phyloP scores from a whole-genome alignment of 2,329 filamentous ascomycete genomes.

The Cadophora sp. region DNA sequence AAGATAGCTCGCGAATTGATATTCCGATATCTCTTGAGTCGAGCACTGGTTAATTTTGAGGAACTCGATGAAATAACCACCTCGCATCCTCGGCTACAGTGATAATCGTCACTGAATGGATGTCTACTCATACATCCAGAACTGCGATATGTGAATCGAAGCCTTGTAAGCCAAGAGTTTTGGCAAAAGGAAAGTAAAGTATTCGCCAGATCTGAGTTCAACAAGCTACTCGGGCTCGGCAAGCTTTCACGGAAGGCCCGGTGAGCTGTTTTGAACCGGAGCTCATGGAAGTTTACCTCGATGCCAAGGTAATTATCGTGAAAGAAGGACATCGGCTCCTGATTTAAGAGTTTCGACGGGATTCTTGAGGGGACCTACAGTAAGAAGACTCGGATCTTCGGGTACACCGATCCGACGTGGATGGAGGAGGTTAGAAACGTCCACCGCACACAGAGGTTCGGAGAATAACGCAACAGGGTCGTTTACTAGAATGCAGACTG shows the following conservation, averaged over 20 bases:
- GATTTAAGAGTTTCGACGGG: conserved; percentile 22
- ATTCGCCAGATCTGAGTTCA: conserved; percentile 24
- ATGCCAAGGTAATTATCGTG: conserved; percentile 21
- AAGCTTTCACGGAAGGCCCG: conserved; percentile 14
- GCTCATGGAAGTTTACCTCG: conserved; percentile 17
- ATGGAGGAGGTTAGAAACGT: not conserved
- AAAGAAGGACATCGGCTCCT: conserved; percentile 12
- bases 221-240: conserved; percentile 27
- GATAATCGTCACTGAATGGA: conserved; percentile 18
- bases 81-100: conserved; percentile 27
- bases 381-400: conserved; percentile 2
- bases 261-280: conserved; percentile 15
- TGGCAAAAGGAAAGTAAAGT: conserved; percentile 25
- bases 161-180: conserved; percentile 37
- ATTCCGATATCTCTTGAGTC: not conserved
- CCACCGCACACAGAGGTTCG: too few relatives aligned
- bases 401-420: not conserved
- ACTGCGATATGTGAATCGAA: conserved; percentile 36
- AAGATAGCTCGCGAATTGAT: conserved; percentile 30
- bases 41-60: not conserved
- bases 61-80: conserved; percentile 26
- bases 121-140: conserved; percentile 21
- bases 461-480: not conserved
- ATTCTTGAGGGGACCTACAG: conserved; percentile 12
- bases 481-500: not conserved